phyloP scores from a whole-genome alignment of 1,284 basidiomycete genomes.

The Moesziomyces parantarcticus region DNA sequence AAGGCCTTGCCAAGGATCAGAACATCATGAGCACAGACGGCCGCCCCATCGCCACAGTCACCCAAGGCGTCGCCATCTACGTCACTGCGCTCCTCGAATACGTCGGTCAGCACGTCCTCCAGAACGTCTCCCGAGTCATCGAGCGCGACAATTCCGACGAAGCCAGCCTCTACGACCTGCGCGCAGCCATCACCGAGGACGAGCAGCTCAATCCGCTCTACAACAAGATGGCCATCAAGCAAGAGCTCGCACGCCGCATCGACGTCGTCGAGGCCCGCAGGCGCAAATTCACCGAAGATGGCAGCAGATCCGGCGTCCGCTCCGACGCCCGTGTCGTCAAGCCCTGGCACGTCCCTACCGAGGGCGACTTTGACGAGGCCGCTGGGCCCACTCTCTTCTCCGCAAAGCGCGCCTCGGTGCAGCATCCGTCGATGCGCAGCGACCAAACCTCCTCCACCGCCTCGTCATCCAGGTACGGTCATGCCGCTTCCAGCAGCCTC shows the following conservation, averaged over 20 bases:
- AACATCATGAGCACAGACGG: conserved; percentile 63
- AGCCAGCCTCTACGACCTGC: conserved; percentile 55
- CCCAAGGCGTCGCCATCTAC: conserved; percentile 61
- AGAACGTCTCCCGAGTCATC: conserved; percentile 58
- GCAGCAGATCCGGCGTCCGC: conserved; percentile 9
- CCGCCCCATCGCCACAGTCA: conserved; percentile 64
- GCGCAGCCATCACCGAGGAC: conserved; percentile 59
- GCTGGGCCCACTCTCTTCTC: conserved; percentile 44
- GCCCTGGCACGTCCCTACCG: conserved; percentile 54
- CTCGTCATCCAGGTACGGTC: conserved; percentile 13
- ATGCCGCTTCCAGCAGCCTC: conserved; percentile 30
- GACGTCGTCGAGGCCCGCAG: conserved; percentile 24
- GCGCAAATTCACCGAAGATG: conserved; percentile 21
- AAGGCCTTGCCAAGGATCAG: conserved; percentile 46
- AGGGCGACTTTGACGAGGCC: conserved; percentile 56
- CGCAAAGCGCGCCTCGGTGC: conserved; percentile 33
- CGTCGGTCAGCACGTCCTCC: conserved; percentile 56
- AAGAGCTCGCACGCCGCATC: conserved; percentile 38
- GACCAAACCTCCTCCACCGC: conserved; percentile 10
- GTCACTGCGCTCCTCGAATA: conserved; percentile 62
- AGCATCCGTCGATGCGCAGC: conserved; percentile 7
- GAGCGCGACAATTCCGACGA: conserved; percentile 64
- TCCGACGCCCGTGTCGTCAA: conserved; percentile 42
- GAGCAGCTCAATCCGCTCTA: conserved; percentile 48
- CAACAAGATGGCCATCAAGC: conserved; percentile 46